phyloP scores from a whole-genome alignment of 2,329 filamentous ascomycete species.

The Sporothrix dimorphospora region DNA sequence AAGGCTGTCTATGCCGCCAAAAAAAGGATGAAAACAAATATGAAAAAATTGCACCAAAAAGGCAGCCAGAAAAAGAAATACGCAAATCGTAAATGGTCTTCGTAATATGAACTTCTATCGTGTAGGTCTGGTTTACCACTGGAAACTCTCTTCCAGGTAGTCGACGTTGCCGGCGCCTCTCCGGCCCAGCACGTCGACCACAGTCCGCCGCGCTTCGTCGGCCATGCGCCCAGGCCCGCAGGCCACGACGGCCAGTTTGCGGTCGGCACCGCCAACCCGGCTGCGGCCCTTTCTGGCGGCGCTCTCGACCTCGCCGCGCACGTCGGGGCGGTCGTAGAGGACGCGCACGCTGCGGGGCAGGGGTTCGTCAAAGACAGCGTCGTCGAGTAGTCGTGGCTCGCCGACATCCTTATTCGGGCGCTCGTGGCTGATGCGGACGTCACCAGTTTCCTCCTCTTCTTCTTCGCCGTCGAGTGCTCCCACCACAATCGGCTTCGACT shows the following conservation, averaged over 20 bases:
- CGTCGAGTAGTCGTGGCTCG: neutral
- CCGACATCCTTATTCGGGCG: neutral
- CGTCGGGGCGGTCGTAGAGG: conserved; percentile 32
- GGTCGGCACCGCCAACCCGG: conserved; percentile 32
- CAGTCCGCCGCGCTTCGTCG: conserved; percentile 30
- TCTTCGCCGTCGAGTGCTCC: neutral
- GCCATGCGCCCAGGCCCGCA: conserved; percentile 33
- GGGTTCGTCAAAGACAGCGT: neutral
- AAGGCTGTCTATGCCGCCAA: too few species aligned
- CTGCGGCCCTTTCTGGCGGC: conserved; percentile 30
- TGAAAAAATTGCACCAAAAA: neutral
- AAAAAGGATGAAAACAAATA: too few species aligned
- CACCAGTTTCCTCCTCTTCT: neutral
- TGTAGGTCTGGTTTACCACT: conserved; percentile 28
- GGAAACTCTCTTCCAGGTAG: conserved; percentile 35
- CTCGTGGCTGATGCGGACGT: neutral
- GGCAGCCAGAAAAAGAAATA: neutral
- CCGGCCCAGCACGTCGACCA: conserved; percentile 26
- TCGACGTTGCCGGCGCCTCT: conserved; percentile 24
- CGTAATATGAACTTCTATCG: neutral
- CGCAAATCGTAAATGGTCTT: neutral
- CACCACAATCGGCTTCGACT: neutral
- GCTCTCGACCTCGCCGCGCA: conserved; percentile 38
- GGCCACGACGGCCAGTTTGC: conserved; percentile 33
- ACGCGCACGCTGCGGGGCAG: conserved; percentile 34